Evolutionary conservation across 139 green algal genomes (phyloP), one percentile per base, ranked within the genome.

Genomic region (Chlorella vulgaris): DNA sequence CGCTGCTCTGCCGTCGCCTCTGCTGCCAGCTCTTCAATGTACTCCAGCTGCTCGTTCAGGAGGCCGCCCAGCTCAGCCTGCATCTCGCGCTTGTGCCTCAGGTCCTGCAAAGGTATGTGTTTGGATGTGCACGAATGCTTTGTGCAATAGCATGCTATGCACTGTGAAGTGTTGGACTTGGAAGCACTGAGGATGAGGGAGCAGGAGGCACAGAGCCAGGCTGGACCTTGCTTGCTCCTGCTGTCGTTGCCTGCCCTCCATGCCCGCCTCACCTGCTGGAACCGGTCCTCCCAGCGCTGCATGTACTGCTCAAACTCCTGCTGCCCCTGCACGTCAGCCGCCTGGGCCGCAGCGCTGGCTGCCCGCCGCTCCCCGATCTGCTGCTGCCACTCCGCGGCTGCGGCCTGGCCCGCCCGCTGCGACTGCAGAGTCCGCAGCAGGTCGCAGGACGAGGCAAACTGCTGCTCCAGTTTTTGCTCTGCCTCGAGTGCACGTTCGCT

Each of bases 381-480:
- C 13, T 43, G 71, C 31, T 42, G 33, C 51, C 70, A 66, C 29
- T 69, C n/a, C n/a, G 43, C 33, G 7, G 58, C 69, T 15, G 74
- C 74, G 3, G 35, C 29, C 22, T 81, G 61, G 26, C 22, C 26
- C 21, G 38, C 33, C 18, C 60, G 70, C 36, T 81, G 53, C 39
- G 62, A 80, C 31, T 88, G 63, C 10, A 66, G 43, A n/a, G 51
- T 61, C 19, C 84, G 80, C 53, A 88, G 67, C 66, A 71, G n/a
- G 36, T 88, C 84, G 63, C 84, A 88, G n/a, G 47, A 67, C 28
- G 51, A 36, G 1, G 36, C 65, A 68, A 88, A 88, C 80, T 85
- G 80, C 74, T 85, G 84, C 33, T 75, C 80, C 53, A 78, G 61
- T 42, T 80, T 69, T 18, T 67, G 40, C 51, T 84, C 43, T 13